A percentile compares a stretch with the other conserved stretches of the same genome.
These are phyloP conservation scores for Leccinum ochraceum DNA, from an alignment of 768 basidiomycete species.

Conservation along the genomic window DNA sequence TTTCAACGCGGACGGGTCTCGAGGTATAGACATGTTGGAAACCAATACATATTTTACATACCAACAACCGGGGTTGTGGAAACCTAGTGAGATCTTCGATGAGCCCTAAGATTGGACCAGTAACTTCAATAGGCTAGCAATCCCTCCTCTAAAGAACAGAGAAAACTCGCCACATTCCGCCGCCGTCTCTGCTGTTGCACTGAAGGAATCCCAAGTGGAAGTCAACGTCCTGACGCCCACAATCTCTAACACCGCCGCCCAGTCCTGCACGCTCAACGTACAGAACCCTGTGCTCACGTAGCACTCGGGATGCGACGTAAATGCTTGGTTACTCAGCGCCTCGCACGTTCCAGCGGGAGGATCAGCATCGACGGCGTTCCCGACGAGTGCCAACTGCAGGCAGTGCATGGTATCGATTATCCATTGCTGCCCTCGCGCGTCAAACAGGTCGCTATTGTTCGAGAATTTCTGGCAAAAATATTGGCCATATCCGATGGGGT, in stretches of 20 bases:
- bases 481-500: neutral
- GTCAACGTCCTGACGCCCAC: slow-evolving; percentile 17
- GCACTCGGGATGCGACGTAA: neutral
- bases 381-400: slow-evolving; percentile 32
- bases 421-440: neutral
- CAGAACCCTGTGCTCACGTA: slow-evolving; percentile 40
- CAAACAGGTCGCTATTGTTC: neutral
- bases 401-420: neutral
- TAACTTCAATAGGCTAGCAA: slow-evolving; percentile 4
- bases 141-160: slow-evolving; percentile 10
- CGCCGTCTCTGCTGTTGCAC: slow-evolving; percentile 10
- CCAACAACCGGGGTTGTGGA: neutral
- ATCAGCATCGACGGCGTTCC: slow-evolving; percentile 30
- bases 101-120: neutral
- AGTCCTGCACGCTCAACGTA: slow-evolving; percentile 35
- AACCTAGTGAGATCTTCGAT: neutral
- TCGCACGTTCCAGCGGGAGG: neutral
- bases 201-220: slow-evolving; percentile 22
- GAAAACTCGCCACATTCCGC: slow-evolving; percentile 15
- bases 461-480: neutral
- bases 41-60: neutral
- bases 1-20: neutral
- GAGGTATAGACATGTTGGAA: neutral
- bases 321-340: neutral
- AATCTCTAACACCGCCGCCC: slow-evolving; percentile 40